Evolutionary conservation across 2,329 filamentous ascomycete genomes (phyloP).

Genomic region (Fusarium circinatum): DNA sequence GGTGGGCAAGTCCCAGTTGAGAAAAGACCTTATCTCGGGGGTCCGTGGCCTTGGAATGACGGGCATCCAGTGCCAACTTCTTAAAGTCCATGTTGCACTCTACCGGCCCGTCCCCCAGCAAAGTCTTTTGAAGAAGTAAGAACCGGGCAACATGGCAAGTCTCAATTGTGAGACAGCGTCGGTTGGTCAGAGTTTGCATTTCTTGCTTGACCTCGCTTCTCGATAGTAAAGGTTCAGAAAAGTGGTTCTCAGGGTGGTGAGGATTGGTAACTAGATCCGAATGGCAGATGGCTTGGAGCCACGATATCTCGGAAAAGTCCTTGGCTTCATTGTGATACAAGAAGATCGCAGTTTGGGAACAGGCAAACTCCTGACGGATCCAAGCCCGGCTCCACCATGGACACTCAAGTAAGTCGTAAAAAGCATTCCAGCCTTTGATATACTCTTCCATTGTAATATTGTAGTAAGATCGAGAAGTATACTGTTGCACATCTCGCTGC

Average conservation of each 20-base stretch:
- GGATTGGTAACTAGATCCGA: background rate
- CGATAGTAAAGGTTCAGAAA: background rate
- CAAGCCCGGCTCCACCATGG: background rate
- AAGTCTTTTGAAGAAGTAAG: background rate
- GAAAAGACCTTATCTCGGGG: background rate
- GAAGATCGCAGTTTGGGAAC: background rate
- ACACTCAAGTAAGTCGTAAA: background rate
- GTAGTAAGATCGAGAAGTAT: background rate
- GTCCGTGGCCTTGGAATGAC: background rate
- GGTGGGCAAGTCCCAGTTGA: background rate
- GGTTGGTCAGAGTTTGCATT: background rate
- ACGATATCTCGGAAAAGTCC: background rate
- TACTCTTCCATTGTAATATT: background rate
- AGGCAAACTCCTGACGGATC: background rate
- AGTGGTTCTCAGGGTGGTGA: background rate
- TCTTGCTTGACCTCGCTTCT: background rate
- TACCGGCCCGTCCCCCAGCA: background rate
- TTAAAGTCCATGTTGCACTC: background rate
- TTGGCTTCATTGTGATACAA: background rate
- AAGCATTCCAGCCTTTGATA: background rate
- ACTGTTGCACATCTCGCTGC: background rate
- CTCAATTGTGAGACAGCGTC: background rate
- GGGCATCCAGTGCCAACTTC: background rate
- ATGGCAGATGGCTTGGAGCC: background rate
- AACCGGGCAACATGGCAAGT: background rate